phyloP scores from a whole-genome alignment of 306 rosid species.

The Prunus campanulata region DNA sequence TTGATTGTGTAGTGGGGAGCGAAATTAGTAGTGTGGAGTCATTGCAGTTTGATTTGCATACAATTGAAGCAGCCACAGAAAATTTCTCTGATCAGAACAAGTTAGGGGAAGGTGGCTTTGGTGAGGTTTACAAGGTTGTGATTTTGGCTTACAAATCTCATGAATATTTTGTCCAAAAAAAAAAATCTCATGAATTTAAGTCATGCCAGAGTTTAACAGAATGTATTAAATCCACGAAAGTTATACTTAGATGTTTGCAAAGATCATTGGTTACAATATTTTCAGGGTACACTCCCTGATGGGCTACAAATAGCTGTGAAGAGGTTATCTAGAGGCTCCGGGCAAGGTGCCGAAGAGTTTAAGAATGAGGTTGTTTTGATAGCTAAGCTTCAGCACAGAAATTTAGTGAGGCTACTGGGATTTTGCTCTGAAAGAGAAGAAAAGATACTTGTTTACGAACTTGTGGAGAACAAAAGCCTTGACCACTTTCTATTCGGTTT shows the following conservation, averaged over 20 bases:
- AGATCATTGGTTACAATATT: neutral
- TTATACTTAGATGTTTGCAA: neutral
- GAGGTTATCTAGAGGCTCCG: constrained; percentile 12
- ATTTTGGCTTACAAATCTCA: neutral
- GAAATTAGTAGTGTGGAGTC: constrained; percentile 13
- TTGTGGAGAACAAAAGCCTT: constrained; percentile 33
- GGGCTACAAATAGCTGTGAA: constrained; percentile 29
- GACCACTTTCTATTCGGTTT: constrained; percentile 30
- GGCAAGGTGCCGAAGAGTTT: constrained; percentile 13
- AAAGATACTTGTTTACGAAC: constrained; percentile 29
- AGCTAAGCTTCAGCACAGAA: constrained; percentile 29
- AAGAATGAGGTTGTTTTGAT: constrained; percentile 28
- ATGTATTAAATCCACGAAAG: neutral
- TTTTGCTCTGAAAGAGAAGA: constrained; percentile 26
- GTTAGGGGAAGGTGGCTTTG: constrained; percentile 33
- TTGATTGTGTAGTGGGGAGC: neutral
- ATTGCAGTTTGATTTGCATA: constrained; percentile 22
- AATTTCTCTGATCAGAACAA: constrained; percentile 20
- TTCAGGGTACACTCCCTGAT: constrained; percentile 27
- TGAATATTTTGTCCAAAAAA: neutral
- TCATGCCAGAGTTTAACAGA: neutral
- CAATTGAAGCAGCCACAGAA: constrained; percentile 24
- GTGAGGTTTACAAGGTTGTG: constrained; percentile 25
- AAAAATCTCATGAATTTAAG: neutral
- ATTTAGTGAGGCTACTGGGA: constrained; percentile 23